A percentile compares a stretch with the other conserved stretches of the same genome.
Evolutionary conservation across 2,329 filamentous ascomycete species (phyloP).

Genomic region (Pestalotiopsis sp.): DNA sequence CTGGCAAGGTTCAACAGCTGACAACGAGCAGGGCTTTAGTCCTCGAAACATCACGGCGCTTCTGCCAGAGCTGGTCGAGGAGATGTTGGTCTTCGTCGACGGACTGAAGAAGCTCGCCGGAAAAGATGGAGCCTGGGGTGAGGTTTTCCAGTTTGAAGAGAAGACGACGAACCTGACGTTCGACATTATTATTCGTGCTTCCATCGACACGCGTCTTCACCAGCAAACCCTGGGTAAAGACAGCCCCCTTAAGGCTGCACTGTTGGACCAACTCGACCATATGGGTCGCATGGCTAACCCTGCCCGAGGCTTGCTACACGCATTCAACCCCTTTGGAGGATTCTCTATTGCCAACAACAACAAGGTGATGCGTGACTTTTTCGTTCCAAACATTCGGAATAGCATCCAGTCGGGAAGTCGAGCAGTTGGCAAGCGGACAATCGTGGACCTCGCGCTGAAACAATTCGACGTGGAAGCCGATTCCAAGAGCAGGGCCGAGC

Average conservation of each 20-base stretch:
- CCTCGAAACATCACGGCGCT: constrained; percentile 33
- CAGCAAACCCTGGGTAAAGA: neutral
- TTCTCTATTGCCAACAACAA: constrained; percentile 7
- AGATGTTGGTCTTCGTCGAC: constrained; percentile 23
- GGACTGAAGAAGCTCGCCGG: constrained; percentile 16
- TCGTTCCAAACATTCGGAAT: constrained; percentile 9
- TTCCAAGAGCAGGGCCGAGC: neutral
- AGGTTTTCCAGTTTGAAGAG: constrained; percentile 25
- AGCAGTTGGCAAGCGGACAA: neutral
- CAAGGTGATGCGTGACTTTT: constrained; percentile 15
- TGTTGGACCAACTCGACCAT: neutral
- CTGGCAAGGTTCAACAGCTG: too few species aligned
- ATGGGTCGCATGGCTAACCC: neutral
- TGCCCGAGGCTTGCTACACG: neutral
- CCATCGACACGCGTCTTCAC: constrained; percentile 12
- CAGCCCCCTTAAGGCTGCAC: constrained; percentile 1
- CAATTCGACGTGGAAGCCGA: constrained; percentile 4
- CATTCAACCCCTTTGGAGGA: neutral
- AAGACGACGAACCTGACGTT: constrained; percentile 23
- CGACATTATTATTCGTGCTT: constrained; percentile 26
- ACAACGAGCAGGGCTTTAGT: constrained; percentile 29
- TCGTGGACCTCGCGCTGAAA: constrained; percentile 21
- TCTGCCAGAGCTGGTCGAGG: constrained; percentile 30
- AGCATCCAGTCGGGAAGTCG: neutral
- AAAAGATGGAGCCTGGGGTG: constrained; percentile 16